A percentile compares a stretch with the other conserved stretches of the same genome.
These are phyloP conservation scores for Tolypocladium sp. DNA, from an alignment of 2,329 filamentous ascomycete genomes.

Conservation along the genomic window DNA sequence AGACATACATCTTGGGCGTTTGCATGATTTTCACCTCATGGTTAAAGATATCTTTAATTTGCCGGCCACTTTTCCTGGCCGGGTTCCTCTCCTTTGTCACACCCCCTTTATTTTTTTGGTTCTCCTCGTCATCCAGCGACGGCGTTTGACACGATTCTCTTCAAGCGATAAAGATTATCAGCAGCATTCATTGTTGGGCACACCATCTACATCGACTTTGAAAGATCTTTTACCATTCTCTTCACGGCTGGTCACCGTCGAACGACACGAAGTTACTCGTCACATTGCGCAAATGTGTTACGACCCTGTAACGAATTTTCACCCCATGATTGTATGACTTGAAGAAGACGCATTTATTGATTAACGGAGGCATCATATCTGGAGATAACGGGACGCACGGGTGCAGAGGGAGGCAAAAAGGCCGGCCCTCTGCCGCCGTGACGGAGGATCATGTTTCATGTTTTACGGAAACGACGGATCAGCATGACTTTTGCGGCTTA, in stretches of 20 bases:
- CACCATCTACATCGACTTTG: neutral
- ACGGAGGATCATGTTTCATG: slow-evolving; percentile 18
- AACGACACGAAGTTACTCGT: slow-evolving; percentile 20
- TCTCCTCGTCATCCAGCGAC: slow-evolving; percentile 30
- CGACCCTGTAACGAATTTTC: slow-evolving; percentile 19
- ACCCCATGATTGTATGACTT: slow-evolving; percentile 25
- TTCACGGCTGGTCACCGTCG: slow-evolving; percentile 22
- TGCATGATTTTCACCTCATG: neutral
- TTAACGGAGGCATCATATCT: slow-evolving; percentile 2
- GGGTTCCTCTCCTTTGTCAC: slow-evolving; percentile 19
- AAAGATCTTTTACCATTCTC: slow-evolving; percentile 13
- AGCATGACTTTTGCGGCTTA: slow-evolving; percentile 9
- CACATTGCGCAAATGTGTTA: slow-evolving; percentile 23
- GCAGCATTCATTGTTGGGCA: neutral
- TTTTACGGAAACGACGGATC: slow-evolving; percentile 7
- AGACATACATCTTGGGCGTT: neutral
- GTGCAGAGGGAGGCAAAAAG: neutral
- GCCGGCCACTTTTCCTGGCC: slow-evolving; percentile 6
- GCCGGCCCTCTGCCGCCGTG: neutral
- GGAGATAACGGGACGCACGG: neutral
- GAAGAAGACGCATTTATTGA: slow-evolving; percentile 24
- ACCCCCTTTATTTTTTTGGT: slow-evolving; percentile 17
- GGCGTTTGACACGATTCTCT: slow-evolving; percentile 32
- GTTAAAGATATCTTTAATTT: slow-evolving; percentile 4
- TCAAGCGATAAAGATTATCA: slow-evolving; percentile 4